These are phyloP conservation scores for Eimeria necatrix DNA, from an alignment of 169 alveolate species.

Conservation along the genomic window DNA sequence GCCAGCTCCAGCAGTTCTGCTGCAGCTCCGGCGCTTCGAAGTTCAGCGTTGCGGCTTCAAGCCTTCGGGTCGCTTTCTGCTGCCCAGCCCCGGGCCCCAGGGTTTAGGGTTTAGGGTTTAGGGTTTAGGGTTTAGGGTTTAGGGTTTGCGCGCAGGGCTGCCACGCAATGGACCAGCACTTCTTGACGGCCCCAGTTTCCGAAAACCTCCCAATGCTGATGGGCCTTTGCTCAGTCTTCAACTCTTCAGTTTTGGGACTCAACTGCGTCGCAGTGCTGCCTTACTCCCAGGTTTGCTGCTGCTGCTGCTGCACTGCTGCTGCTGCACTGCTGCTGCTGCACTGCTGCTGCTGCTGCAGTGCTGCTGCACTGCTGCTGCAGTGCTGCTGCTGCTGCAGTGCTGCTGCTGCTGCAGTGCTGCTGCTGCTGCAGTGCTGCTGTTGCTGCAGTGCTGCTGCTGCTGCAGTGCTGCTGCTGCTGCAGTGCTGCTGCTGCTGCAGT, in stretches of 20 bases:
- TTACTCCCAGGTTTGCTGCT: constrained; percentile 94
- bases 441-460: too few species aligned
- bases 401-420: too few species aligned
- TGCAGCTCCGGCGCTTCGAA: neutral
- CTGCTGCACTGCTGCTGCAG: too few species aligned
- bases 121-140: constrained; percentile 11
- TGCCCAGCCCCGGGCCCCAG: neutral
- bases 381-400: too few species aligned
- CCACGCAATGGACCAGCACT: constrained; percentile 95
- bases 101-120: neutral
- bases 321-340: too few species aligned
- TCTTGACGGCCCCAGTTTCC: constrained; percentile 86
- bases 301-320: too few species aligned
- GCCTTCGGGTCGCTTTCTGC: neutral
- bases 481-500: too few species aligned
- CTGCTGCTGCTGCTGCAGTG: too few species aligned
- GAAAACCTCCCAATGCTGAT: constrained; percentile 96
- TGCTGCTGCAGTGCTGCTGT: too few species aligned
- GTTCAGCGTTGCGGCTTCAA: neutral
- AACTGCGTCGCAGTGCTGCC: constrained; percentile 98
- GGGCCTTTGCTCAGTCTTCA: constrained; percentile 98
- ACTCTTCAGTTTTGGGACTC: constrained; percentile 93
- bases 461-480: too few species aligned
- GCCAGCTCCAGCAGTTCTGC: too few species aligned
- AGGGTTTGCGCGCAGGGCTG: constrained; percentile 80